Base-by-base conservation (phyloP, 352 stramenopile species). In the Elongisporangium prolatum region DNA sequence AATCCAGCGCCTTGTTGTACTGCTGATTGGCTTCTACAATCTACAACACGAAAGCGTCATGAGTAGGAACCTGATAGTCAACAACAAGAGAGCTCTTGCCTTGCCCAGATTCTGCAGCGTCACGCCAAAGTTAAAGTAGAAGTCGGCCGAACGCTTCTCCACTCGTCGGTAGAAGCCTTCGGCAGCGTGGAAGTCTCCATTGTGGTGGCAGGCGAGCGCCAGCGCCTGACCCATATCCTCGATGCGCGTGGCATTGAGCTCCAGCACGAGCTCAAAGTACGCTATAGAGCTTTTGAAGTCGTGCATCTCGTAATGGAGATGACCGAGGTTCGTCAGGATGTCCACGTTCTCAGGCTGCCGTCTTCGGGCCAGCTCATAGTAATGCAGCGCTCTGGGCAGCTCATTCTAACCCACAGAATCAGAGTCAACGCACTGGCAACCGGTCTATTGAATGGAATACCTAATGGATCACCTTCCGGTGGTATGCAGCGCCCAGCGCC, bases 101-200 rank as follows among this genome's bases (percentile, higher is more conserved):
- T 82, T 81, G 61, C 75, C 75, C 9, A 74, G 65, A 34, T 60
- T 56, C 55, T 82, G 64, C 20, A 88, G 64, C 21, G 72, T 78
- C 16, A 84, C 73, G 18, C 61, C 77, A 58, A 74, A 84, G 54
- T 88, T 73, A 28, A 80, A 88, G 60, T 80, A 73, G 49, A 73
- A 76, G 16, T 61, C 37, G 13, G 77, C 72, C 1, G 67, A 69
- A 3, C 65, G 21, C 4, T 57, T 28, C 16, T 53, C 20, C 3
- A 73, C 62, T 8, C 63, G 40, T 2, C 61, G 58, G 54, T 71
- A 85, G 52, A 66, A 58, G 14, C 40, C 25, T 28, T 80, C 74
- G 14, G 77, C 75, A 14, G 21, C 50, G 1, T 13, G 37, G 40
- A 69, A 71, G 1, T 81, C 52, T n/a, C 48, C 49, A 8, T 67